Conservation (phyloP, 2,329 filamentous ascomycete genomes). For the Stagonosporopsis cucurbitacearum region DNA sequence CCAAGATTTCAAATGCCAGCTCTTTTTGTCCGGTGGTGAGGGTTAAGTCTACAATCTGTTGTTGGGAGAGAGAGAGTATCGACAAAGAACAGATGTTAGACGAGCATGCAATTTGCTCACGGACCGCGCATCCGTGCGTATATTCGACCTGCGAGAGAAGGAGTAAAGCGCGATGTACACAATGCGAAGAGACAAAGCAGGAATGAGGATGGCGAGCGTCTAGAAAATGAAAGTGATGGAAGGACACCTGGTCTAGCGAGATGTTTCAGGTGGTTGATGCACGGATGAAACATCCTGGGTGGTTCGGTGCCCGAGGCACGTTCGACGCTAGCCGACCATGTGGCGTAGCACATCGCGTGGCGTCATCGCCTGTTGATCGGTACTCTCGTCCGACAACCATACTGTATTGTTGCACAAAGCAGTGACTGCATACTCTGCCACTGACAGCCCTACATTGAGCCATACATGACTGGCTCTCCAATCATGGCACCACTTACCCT, state of each 20-base stretch:
- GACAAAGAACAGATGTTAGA: conserved; percentile 29
- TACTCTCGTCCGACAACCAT: not conserved
- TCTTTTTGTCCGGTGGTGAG: not conserved
- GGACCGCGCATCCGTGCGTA: conserved; percentile 32
- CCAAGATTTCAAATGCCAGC: conserved; percentile 7
- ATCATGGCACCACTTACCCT: conserved; percentile 36
- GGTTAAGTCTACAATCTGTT: not conserved
- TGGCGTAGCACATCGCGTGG: conserved; percentile 35
- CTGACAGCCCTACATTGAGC: conserved; percentile 22
- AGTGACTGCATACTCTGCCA: not conserved
- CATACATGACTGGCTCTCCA: conserved; percentile 30
- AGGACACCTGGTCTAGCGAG: conserved; percentile 22
- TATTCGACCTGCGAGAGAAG: conserved; percentile 30
- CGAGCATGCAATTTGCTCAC: conserved; percentile 23
- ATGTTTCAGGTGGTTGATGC: conserved; percentile 37
- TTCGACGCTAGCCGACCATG: conserved; percentile 18
- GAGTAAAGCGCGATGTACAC: conserved; percentile 5
- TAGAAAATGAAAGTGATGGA: conserved; percentile 14
- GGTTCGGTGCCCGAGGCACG: conserved; percentile 28
- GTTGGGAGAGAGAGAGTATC: not conserved
- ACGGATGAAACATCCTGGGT: conserved; percentile 46
- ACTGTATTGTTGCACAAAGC: not conserved
- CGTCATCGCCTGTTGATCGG: conserved; percentile 27
- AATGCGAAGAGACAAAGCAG: conserved; percentile 6
- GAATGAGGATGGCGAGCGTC: conserved; percentile 10